Conservation (phyloP, 2,329 filamentous ascomycete species). For the Grosmannia huntii region DNA sequence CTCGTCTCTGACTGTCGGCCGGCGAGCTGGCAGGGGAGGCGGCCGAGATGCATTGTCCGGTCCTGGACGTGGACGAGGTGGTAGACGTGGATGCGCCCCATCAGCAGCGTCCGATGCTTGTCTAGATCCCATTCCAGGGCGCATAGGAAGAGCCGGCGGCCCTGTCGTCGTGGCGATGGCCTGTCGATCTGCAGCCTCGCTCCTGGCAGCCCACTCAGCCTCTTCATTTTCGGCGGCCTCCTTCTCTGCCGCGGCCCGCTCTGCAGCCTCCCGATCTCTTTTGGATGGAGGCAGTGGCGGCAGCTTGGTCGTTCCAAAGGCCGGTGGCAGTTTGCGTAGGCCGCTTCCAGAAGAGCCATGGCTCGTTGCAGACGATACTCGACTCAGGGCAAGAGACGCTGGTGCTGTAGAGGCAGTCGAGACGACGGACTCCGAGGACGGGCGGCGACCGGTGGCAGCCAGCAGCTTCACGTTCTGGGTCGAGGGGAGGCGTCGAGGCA, state of each 20-base stretch:
- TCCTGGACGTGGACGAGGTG: constrained; percentile 30
- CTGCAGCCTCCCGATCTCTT: constrained; percentile 38
- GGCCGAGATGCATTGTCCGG: neutral
- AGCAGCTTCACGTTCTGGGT: constrained; percentile 23
- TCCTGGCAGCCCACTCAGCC: neutral
- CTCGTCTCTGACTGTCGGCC: constrained; percentile 11
- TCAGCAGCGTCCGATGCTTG: neutral
- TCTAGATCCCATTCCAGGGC: neutral
- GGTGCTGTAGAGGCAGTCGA: constrained; percentile 43
- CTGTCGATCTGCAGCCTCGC: neutral
- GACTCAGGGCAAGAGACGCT: constrained; percentile 31
- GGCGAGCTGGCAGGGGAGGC: neutral
- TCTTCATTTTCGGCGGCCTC: constrained; percentile 11
- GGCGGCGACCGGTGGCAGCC: constrained; percentile 26
- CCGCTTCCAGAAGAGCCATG: constrained; percentile 29
- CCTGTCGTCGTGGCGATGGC: neutral
- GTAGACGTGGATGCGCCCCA: constrained; percentile 3
- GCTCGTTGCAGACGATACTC: constrained; percentile 35
- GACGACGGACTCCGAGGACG: constrained; percentile 44
- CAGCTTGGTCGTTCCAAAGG: constrained; percentile 41
- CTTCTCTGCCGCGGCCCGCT: constrained; percentile 19
- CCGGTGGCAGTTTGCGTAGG: constrained; percentile 40
- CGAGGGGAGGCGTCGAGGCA: constrained; percentile 38
- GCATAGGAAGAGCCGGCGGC: constrained; percentile 3
- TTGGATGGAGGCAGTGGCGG: constrained; percentile 43